Percentiles rank a stretch among this genome's conserved stretches.
These are phyloP conservation scores for Daldinia vernicosa DNA, from an alignment of 495 filamentous ascomycete genomes.

Conservation along the genomic window DNA sequence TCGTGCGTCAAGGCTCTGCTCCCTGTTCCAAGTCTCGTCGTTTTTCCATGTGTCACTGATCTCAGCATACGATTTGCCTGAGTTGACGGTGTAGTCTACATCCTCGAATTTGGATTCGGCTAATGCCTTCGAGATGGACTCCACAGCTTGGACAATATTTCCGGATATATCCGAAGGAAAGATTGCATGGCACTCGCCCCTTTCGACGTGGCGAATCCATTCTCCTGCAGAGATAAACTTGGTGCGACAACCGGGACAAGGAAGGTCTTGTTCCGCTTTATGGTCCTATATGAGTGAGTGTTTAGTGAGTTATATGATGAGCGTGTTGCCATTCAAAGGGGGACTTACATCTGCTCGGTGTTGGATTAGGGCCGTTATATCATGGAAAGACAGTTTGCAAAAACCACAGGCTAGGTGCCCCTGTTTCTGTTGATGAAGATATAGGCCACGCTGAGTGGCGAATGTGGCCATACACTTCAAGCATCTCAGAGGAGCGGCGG, in stretches of 20 bases:
- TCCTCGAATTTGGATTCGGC: not conserved
- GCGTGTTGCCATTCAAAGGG: not conserved
- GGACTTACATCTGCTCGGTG: not conserved
- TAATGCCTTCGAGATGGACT: conserved; percentile 28
- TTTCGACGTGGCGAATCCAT: conserved; percentile 47
- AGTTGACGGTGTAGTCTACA: conserved; percentile 9
- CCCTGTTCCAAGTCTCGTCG: conserved; percentile 10
- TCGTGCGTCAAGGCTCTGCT: conserved; percentile 3
- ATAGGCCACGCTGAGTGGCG: conserved; percentile 13
- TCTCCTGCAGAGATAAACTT: conserved; percentile 25
- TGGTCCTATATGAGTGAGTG: conserved; percentile 32
- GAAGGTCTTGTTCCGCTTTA: conserved; percentile 36
- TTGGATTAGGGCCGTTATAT: not conserved
- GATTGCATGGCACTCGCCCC: conserved; percentile 31
- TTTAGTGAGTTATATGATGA: not conserved
- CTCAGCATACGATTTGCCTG: conserved; percentile 2
- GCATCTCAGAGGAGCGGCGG: conserved; percentile 7
- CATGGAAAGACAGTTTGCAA: conserved; percentile 26
- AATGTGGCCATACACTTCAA: conserved; percentile 27
- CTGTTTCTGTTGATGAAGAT: conserved; percentile 10
- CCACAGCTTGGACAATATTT: conserved; percentile 9
- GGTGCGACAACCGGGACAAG: conserved; percentile 47
- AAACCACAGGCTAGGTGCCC: conserved; percentile 27
- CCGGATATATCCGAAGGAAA: conserved; percentile 33
- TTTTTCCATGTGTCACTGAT: conserved; percentile 29